These are phyloP conservation scores for Crinitomyces ghanaensis DNA, from an alignment of 805 yeast species.

Conservation along the genomic window DNA sequence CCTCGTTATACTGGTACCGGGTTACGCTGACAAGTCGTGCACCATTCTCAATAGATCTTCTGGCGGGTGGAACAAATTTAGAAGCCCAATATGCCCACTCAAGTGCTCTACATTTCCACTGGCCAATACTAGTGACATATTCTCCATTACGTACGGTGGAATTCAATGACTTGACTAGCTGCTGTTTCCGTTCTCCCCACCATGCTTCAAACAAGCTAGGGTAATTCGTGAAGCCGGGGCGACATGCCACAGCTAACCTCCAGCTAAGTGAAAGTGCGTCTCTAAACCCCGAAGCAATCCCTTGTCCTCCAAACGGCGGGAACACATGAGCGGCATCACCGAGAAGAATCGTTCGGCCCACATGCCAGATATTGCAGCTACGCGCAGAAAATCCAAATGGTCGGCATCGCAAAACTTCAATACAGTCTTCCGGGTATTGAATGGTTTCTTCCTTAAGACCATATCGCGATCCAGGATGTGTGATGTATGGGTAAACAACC, in stretches of 20 bases:
- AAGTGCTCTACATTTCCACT: too few species aligned
- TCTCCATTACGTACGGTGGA: conserved; percentile 5
- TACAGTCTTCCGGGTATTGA: conserved; percentile 1
- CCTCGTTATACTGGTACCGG: too few species aligned
- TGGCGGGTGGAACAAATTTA: too few species aligned
- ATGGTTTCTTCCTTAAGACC: not conserved
- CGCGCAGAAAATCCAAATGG: conserved; percentile 3
- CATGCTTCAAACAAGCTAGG: conserved; percentile 1
- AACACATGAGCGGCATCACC: conserved; percentile 1
- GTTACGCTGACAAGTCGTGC: too few species aligned
- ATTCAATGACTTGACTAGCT: conserved; percentile 1
- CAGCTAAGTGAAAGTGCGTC: not conserved
- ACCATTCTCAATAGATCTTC: too few species aligned
- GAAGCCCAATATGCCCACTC: too few species aligned
- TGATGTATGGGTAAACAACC: conserved; percentile 1
- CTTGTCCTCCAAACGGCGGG: conserved; percentile 1
- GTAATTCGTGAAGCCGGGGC: conserved; percentile 1
- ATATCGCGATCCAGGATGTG: conserved; percentile 1
- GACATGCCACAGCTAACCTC: conserved; percentile 2
- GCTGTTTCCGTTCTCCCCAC: conserved; percentile 3
- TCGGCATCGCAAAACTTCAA: conserved; percentile 2
- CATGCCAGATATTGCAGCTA: conserved; percentile 1
- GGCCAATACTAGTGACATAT: too few species aligned
- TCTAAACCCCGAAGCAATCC: conserved; percentile 1
- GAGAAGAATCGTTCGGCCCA: conserved; percentile 4